Evolutionary conservation across 306 rosid genomes (phyloP), one percentile per base, ranked within the genome.

Genomic region (Morella rubra): DNA sequence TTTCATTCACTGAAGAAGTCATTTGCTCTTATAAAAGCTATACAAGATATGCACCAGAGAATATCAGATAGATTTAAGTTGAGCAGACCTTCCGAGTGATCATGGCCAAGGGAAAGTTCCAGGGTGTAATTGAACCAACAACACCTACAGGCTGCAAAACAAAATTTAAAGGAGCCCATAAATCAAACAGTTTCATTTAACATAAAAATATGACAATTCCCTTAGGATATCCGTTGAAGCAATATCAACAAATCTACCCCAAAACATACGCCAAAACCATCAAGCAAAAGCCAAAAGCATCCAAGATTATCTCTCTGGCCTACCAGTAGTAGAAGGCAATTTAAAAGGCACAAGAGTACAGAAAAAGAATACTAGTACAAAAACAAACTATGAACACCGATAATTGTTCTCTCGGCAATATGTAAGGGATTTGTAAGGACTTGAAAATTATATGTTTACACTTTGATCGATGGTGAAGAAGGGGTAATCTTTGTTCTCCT

Each of bases 101-200:
- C 99, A 95, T 95, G 62, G 99, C 99, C 76, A 95, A 79, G 11
- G 99, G 99, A 81, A 95, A 95, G 87, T 95, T 95, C 99, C 99
- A 92, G 58, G 98, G 99, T 18, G 97, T 74, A 78, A 95, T 85
- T 40, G 97, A 90, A 67, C 97, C 99, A 72, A 92, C 99, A 84
- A 95, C 98, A 81, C 99, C 99, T 56, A 95, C 93, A 73, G 99
- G 97, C 99, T 95, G 91, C 84, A 91, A 81, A 78, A 77, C 19
- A 73, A 55, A 69, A 73, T 61, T 60, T 44, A 62, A 22, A 62
- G 37, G 45, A 65, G 65, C 62, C 6, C 59, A 58, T 46, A 61
- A 4, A 45, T 22, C 27, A 45, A 51, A 72, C 19, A 27, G 16
- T 12, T 44, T 44, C 16, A 61, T 12, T 44, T 44, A 6, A 61